phyloP scores from a whole-genome alignment of 805 yeast species.

The Tetrapisispora taiwanensis region DNA sequence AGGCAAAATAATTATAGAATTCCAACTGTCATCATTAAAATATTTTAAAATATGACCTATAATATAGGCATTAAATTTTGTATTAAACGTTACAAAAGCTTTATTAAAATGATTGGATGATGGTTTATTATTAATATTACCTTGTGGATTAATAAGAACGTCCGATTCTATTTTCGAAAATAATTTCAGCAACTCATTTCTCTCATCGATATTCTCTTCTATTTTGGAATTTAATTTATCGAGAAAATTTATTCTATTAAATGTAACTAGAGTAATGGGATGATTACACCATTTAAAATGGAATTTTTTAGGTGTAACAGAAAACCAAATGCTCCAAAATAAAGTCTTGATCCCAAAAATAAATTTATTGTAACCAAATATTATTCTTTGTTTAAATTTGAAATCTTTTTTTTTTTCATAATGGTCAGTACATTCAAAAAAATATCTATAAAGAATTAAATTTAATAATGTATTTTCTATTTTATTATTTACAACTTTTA shows the following conservation, averaged over 20 bases:
- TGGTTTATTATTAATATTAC: not conserved
- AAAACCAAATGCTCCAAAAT: not conserved
- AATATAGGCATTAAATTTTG: slow-evolving; percentile 47
- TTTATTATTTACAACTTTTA: slow-evolving; percentile 24
- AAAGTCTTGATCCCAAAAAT: not conserved
- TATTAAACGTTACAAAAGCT: slow-evolving; percentile 43
- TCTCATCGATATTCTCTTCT: too few relatives aligned
- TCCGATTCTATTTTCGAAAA: too few relatives aligned
- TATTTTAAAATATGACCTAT: slow-evolving; percentile 51
- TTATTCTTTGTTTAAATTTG: not conserved
- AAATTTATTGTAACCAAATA: not conserved
- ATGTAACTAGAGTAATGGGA: too few relatives aligned
- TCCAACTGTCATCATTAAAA: slow-evolving; percentile 34
- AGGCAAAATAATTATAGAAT: slow-evolving; percentile 39
- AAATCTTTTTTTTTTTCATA: too few relatives aligned
- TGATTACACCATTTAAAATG: too few relatives aligned
- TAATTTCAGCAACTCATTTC: too few relatives aligned
- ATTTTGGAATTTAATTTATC: too few relatives aligned
- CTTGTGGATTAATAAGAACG: too few relatives aligned
- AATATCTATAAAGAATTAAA: slow-evolving; percentile 22
- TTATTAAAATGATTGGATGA: slow-evolving; percentile 24
- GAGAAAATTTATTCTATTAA: too few relatives aligned
- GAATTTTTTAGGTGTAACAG: too few relatives aligned
- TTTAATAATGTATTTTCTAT: slow-evolving; percentile 35
- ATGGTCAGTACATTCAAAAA: too few relatives aligned